Evolutionary conservation across 2,329 filamentous ascomycete species (phyloP), one percentile per base, ranked within the genome.

Genomic region (Cercospora beticola): DNA sequence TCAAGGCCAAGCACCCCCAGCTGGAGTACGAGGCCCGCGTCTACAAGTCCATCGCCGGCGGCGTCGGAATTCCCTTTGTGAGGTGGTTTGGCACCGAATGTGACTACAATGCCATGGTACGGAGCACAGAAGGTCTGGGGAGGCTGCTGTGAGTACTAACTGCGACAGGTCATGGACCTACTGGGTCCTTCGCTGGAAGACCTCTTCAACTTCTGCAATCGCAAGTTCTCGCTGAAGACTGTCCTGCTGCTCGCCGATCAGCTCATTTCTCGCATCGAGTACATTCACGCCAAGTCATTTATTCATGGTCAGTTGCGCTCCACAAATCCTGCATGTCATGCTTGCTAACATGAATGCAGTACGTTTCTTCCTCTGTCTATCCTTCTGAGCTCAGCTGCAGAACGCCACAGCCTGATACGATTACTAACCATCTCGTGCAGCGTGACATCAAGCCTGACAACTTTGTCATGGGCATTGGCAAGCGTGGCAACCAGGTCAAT

Each of bases 21-120:
- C 89, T 99, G 71, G 95, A 98, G 83, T 98, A 98, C 86, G 95
- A 99, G 83, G 95, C 95, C 68, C 93, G 94, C 76, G 94, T 98
- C 77, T 94, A 90, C 86, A 90, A 90, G 79, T 90, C 88, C 26
- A 92, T 99, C 62, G 95, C 95, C 67, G 95, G 95, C 74, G 95
- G 95, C 81, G 95, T 98, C 76, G 95, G 95, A 70, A 99, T 99
- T 74, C 95, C 95, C 58, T 98, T 98, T 79, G 95, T 99, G 79
- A 93, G 94, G 83, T 99, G 95, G 95, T 99, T 98, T 82, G 95
- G 95, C 75, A 98, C 94, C 70, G 95, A 99, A 84, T 98, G 94
- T 83, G 95, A 98, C 85, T 98, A 99, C 89, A 98, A 99, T 83
- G 95, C 95, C 81, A 98, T 99, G 95, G 95, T 99, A 33, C 3